Base-by-base conservation (phyloP, 2,329 filamentous ascomycete genomes). In the Scedosporium minutisporum region DNA sequence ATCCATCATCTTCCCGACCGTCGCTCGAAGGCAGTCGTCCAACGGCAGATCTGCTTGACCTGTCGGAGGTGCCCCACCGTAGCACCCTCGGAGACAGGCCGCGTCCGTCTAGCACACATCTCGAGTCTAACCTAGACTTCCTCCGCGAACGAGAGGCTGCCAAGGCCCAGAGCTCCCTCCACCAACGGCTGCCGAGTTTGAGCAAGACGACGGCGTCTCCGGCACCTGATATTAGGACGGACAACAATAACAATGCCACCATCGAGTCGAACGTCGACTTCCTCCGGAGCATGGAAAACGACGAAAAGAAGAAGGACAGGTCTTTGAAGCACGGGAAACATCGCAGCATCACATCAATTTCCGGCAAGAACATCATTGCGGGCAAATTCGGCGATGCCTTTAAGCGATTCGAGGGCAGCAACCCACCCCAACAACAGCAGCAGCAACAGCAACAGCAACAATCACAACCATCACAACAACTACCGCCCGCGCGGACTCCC, bases 371-470 rank as follows among this genome's bases (percentile, higher is more conserved):
- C 63, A 85, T 96, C 44, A 79, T 97, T n/a, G 88, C 87, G 4
- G 90, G 92, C 25, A 91, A 89, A 68, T 97, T 97, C 72, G 91
- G 93, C 0, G 93, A 97, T 69, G 93, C 93, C 3, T 97, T 97
- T 76, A 91, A 93, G 70, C 84, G 89, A 5, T 97, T 97, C 68
- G 95, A 99, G 73, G 81, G 78, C 25, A 82, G 79, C 64, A 74
- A 63, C 42, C 29, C 60, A 2, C 44, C 60, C 10, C 42, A 3
- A 41, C 29, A 38, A 38, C 33, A 38, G 6, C 33, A 38, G 33
- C 33, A 38, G 3, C 33, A 27, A 5, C 25, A 27, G 25, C 25
- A 27, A 5, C 25, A 27, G 5, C 25, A 12, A 38, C 33, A 21
- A 73, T 64, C 70, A 69, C 66, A 33, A 73, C 64, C 70, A 69